phyloP scores from a whole-genome alignment of 192 early-diverging fungal genomes.

The Podila epigama region DNA sequence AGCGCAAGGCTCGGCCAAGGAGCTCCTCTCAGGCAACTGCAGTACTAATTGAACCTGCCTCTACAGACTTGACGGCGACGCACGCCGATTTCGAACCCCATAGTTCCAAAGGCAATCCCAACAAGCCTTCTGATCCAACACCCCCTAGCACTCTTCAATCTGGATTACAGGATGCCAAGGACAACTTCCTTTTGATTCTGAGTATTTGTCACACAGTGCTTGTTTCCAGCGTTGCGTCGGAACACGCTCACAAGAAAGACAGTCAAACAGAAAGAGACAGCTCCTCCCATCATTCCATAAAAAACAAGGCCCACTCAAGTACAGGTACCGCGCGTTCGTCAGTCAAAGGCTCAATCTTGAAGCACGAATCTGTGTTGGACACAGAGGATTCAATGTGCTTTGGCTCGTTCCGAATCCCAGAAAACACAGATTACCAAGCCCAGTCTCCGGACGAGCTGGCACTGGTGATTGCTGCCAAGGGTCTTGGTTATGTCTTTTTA shows the following conservation, averaged over 20 bases:
- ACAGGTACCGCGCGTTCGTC: too few relatives aligned
- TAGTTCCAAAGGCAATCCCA: background rate
- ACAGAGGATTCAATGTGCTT: background rate
- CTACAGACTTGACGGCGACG: background rate
- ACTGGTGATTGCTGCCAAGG: slow-evolving; percentile 64
- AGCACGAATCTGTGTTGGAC: background rate
- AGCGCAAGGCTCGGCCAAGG: background rate
- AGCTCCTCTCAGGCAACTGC: background rate
- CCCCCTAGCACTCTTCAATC: background rate
- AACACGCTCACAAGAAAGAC: background rate
- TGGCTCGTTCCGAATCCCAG: slow-evolving; percentile 2
- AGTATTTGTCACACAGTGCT: slow-evolving; percentile 76
- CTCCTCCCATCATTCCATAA: background rate
- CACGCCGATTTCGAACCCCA: background rate
- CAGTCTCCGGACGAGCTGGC: slow-evolving; percentile 76
- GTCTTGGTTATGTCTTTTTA: slow-evolving; percentile 62
- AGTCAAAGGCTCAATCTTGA: background rate
- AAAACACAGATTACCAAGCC: slow-evolving; percentile 56
- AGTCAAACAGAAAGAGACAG: slow-evolving; percentile 9
- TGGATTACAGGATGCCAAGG: slow-evolving; percentile 3
- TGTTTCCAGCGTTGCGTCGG: slow-evolving; percentile 17
- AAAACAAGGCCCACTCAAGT: background rate
- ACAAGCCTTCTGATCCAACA: background rate
- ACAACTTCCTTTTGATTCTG: slow-evolving; percentile 64
- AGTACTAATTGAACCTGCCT: background rate